These are phyloP conservation scores for Amphirosellinia nigrospora DNA, from an alignment of 495 filamentous ascomycete genomes.

Conservation along the genomic window DNA sequence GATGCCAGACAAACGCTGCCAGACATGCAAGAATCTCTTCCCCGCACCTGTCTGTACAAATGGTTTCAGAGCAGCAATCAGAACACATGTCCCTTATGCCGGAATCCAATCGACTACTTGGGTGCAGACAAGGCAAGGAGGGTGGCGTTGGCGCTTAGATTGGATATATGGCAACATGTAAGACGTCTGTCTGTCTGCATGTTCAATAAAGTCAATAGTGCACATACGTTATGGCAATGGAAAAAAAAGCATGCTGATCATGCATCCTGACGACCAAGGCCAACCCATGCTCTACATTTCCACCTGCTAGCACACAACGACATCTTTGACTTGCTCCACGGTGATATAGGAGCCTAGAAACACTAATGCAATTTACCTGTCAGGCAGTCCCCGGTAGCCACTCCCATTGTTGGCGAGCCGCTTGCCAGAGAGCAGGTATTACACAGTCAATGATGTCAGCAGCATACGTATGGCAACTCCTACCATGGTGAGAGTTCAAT, in stretches of 20 bases:
- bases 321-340: neutral
- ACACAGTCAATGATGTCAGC: conserved; percentile 1
- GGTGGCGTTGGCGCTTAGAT: conserved; percentile 13
- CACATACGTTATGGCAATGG: neutral
- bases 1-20: conserved; percentile 87
- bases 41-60: conserved; percentile 84
- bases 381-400: neutral
- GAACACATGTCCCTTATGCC: conserved; percentile 87
- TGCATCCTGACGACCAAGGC: neutral
- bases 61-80: conserved; percentile 95
- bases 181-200: neutral
- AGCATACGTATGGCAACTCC: neutral
- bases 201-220: neutral
- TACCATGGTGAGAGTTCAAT: neutral
- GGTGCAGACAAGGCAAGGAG: conserved; percentile 38
- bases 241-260: neutral
- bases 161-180: neutral
- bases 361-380: neutral
- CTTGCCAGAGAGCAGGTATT: neutral
- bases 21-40: conserved; percentile 93
- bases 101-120: conserved; percentile 78
- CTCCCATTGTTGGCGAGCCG: neutral
- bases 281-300: neutral
- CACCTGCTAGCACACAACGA: neutral
- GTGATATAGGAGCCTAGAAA: neutral